Evolutionary conservation across 2,329 filamentous ascomycete genomes (phyloP).

Genomic region (Sporothrix variecibatus): DNA sequence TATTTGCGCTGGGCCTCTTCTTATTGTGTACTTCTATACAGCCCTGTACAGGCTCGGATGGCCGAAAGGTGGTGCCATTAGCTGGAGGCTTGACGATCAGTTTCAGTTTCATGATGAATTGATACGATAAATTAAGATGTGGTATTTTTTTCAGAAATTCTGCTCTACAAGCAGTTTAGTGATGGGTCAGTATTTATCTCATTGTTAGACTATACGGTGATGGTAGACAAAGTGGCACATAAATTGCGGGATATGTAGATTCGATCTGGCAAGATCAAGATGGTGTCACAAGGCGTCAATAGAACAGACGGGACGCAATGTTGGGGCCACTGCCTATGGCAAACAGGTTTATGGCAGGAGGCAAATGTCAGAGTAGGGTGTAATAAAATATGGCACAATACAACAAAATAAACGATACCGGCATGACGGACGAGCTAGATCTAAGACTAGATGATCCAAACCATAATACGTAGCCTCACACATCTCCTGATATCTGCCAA

Average conservation of each 20-base stretch:
- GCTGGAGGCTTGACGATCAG: background rate
- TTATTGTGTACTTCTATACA: background rate
- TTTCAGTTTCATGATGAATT: conserved; percentile 20
- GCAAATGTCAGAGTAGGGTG: no score
- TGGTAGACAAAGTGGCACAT: background rate
- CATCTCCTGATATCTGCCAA: background rate
- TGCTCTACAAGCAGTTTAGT: no score
- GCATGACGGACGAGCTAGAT: background rate
- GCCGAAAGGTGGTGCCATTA: background rate
- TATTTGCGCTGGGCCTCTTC: background rate
- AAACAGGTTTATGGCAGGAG: background rate
- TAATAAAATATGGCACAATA: background rate
- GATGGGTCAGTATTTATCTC: no score
- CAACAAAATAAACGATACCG: background rate
- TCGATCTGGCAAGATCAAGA: background rate
- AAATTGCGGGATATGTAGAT: background rate
- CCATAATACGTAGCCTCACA: background rate
- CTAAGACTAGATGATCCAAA: background rate
- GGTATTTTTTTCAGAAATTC: background rate
- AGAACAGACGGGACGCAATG: background rate
- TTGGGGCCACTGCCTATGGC: background rate
- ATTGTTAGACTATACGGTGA: no score
- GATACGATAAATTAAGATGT: no score
- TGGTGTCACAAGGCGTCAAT: background rate
- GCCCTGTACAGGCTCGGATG: background rate